phyloP scores from a whole-genome alignment of 176 grass and related monocot genomes.

The Avena atlantica region DNA sequence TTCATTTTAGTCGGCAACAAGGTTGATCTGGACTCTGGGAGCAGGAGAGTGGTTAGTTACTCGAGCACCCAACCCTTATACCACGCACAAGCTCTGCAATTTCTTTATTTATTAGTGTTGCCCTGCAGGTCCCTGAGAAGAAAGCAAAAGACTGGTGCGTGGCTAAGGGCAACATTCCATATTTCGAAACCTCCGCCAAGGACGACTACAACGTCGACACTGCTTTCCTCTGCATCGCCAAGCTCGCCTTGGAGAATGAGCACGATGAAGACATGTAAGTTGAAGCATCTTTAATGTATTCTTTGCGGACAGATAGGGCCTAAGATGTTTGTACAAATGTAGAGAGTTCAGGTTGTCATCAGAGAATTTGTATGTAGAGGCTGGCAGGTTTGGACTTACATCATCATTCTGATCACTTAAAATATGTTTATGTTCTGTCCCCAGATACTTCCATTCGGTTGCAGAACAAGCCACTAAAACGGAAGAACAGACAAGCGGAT shows the following conservation, averaged over 20 bases:
- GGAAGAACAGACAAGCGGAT: constrained; percentile 70
- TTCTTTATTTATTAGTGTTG: background rate
- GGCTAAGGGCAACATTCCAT: constrained; percentile 86
- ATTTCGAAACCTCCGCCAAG: constrained; percentile 95
- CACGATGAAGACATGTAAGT: constrained; percentile 96
- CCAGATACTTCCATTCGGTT: constrained; percentile 80
- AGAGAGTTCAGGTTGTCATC: background rate
- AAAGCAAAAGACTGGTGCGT: constrained; percentile 92
- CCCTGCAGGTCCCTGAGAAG: constrained; percentile 74
- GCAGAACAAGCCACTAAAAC: constrained; percentile 56
- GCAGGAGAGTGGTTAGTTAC: constrained; percentile 66
- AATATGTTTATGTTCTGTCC: background rate
- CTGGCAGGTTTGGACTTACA: too few relatives aligned
- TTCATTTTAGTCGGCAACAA: constrained; percentile 97
- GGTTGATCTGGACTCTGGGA: constrained; percentile 85
- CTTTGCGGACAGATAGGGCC: too few relatives aligned
- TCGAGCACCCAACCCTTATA: constrained; percentile 8
- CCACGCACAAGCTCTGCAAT: background rate
- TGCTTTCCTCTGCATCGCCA: constrained; percentile 82
- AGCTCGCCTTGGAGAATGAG: constrained; percentile 79
- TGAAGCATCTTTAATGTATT: background rate
- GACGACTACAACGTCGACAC: constrained; percentile 88
- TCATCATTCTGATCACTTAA: background rate
- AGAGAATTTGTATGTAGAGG: background rate
- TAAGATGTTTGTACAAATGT: background rate